Percentiles rank a stretch among this genome's conserved stretches.
Evolutionary conservation across 1,284 basidiomycete genomes (phyloP).

Genomic region (Boletus subluridellus): DNA sequence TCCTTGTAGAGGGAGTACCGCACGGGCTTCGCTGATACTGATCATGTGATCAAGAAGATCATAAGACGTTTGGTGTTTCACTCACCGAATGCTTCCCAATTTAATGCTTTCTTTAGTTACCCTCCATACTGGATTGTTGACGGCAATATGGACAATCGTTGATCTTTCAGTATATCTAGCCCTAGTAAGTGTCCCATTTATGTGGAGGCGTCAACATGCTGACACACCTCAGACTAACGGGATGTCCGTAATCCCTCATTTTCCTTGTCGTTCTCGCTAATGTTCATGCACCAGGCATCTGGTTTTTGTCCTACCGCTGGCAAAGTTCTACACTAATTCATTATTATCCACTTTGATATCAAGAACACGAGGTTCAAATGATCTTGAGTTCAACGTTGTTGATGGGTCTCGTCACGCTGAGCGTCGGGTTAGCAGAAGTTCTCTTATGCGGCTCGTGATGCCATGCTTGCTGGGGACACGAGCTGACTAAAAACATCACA

Average conservation of each 20-base stretch:
- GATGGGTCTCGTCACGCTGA: constrained; percentile 20
- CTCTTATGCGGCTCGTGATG: not conserved
- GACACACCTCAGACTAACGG: constrained; percentile 20
- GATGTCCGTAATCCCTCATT: constrained; percentile 11
- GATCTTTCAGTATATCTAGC: constrained; percentile 33
- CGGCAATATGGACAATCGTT: constrained; percentile 34
- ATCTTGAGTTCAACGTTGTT: constrained; percentile 26
- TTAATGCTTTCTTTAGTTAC: constrained; percentile 29
- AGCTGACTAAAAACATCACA: constrained; percentile 8
- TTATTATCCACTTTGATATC: constrained; percentile 35
- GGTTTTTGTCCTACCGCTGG: constrained; percentile 33
- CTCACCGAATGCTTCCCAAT: not conserved
- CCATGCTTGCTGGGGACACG: not conserved
- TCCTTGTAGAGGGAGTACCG: constrained; percentile 26
- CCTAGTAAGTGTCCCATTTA: constrained; percentile 21
- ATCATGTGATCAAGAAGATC: constrained; percentile 34
- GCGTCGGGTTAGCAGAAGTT: constrained; percentile 19
- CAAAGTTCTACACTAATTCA: constrained; percentile 38
- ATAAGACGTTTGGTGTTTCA: constrained; percentile 26
- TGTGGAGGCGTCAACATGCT: not conserved
- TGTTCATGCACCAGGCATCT: constrained; percentile 23
- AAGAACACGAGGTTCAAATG: constrained; percentile 20
- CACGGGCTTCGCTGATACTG: constrained; percentile 33
- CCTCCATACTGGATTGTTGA: constrained; percentile 37
- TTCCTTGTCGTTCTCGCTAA: not conserved